phyloP scores from a whole-genome alignment of 1,284 basidiomycete species.

The Pterula multifida region DNA sequence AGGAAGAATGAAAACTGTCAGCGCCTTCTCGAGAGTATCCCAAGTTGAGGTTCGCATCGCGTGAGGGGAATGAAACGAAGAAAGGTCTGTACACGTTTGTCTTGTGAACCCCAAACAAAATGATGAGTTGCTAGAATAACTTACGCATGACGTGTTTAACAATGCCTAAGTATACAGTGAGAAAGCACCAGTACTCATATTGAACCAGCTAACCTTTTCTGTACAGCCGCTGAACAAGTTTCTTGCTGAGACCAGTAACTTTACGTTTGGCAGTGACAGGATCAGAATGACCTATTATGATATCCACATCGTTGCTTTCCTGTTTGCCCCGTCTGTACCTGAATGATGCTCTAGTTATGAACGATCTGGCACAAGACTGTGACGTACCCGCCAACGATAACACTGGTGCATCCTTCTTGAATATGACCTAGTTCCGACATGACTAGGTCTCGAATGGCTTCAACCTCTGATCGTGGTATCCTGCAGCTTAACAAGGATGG shows the following conservation, averaged over 20 bases:
- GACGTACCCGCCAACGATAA: conserved; percentile 61
- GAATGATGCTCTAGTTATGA: not conserved
- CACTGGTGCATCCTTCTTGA: conserved; percentile 47
- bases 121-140: conserved; percentile 14
- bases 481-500: not conserved
- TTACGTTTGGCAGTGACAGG: conserved; percentile 24
- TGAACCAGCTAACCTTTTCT: conserved; percentile 30
- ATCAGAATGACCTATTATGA: conserved; percentile 62
- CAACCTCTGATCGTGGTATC: conserved; percentile 57
- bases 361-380: not conserved
- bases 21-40: conserved; percentile 60
- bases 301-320: conserved; percentile 67
- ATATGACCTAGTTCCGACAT: conserved; percentile 43
- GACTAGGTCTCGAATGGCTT: conserved; percentile 48
- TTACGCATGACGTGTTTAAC: conserved; percentile 60
- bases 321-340: conserved; percentile 71
- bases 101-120: conserved; percentile 2
- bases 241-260: conserved; percentile 37
- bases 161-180: conserved; percentile 27
- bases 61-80: conserved; percentile 42
- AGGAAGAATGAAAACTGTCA: conserved; percentile 57
- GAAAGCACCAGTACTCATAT: not conserved
- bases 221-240: conserved; percentile 39
- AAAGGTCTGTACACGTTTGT: conserved; percentile 47
- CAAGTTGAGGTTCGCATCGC: conserved; percentile 40